Evolutionary conservation across 371 early-diverging fungal species (phyloP), one percentile per base, ranked within the genome.

Genomic region (Mortierella sp.): DNA sequence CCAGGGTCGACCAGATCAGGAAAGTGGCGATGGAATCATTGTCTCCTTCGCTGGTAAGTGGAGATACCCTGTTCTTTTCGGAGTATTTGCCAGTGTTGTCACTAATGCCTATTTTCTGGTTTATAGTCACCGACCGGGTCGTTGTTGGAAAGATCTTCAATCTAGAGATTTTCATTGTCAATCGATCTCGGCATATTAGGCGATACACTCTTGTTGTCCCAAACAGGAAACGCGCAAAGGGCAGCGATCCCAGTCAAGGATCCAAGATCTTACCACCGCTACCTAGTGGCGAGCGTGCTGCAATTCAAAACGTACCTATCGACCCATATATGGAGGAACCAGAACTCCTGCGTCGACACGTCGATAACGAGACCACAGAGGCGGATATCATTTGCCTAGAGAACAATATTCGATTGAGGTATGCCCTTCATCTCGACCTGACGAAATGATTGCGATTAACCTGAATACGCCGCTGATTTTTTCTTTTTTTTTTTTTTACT

Each of bases 301-400:
- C 85, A 70, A 47, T 70, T 53, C 38, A 87, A 79, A 36, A 84
- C 86, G 68, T 88, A 77, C 62, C 90, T 75, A 63, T 91, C 48
- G 92, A 90, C 43, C 90, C 92, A 16, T 92, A 85, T 65, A 88
- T 90, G 87, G 90, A 89, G 41, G 92, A 89, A 72, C 75, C 87
- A 80, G 91, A 90, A 63, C 90, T 93, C 58, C 58, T 94, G 58
- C 86, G 86, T 15, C 86, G 88, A 48, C 90, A 92, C 71, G 85
- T 87, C 41, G 90, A 92, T 63, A 87, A 88, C 58, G 93, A 92
- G 74, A 92, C 88, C 0, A 88, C 89, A 36, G 94, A 93, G 71
- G 91, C 93, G 9, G 90, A 91, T 63, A 85, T 94, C 22, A 88
- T 94, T 52, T 93, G 94, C 63, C 73, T 94, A 28, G 95, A 94